Evolutionary conservation across 768 basidiomycete genomes (phyloP).

Genomic region (Tulasnella sp.): DNA sequence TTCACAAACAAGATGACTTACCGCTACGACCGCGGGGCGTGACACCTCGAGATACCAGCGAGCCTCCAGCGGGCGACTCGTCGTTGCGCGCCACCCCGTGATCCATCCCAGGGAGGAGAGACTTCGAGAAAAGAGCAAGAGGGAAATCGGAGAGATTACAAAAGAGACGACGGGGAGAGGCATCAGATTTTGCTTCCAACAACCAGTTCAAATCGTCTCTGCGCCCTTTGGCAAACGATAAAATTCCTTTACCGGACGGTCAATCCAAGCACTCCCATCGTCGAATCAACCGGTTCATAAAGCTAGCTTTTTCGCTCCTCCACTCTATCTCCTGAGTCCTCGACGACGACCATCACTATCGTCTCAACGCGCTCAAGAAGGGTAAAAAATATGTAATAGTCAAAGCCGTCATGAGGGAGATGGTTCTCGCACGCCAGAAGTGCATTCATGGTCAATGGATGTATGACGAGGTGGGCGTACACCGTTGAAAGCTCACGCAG

Average conservation of each 20-base stretch:
- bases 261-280: background rate
- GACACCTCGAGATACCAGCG: background rate
- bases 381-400: background rate
- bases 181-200: background rate
- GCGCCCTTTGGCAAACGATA: background rate
- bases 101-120: background rate
- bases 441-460: no score
- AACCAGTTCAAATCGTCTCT: background rate
- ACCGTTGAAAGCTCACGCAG: no score
- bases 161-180: background rate
- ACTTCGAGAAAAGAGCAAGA: background rate
- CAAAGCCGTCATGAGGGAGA: background rate
- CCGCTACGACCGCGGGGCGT: background rate
- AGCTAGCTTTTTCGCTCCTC: background rate
- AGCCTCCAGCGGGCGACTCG: background rate
- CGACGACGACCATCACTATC: background rate
- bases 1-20: constrained; percentile 33
- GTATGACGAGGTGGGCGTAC: no score
- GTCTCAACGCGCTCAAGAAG: constrained; percentile 14
- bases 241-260: background rate
- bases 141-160: background rate
- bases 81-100: no score
- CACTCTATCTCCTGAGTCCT: background rate
- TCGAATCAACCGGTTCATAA: background rate
- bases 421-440: background rate